Evolutionary conservation across 768 basidiomycete species (phyloP).

Genomic region (Krasilnikovozyma curviuscula): DNA sequence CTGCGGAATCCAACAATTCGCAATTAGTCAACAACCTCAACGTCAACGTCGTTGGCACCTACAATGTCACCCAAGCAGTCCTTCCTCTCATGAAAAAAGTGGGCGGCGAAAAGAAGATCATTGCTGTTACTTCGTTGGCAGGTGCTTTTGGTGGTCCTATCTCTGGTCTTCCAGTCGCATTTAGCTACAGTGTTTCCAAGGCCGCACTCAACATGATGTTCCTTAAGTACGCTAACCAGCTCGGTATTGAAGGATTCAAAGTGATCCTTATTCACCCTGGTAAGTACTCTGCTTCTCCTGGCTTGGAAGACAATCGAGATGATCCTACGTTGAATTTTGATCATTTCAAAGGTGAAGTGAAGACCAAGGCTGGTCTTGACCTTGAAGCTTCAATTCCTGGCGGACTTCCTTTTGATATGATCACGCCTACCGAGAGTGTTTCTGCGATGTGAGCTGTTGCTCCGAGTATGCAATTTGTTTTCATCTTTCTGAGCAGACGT

Average conservation of each 20-base stretch:
- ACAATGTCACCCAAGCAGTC: background rate
- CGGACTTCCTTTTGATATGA: too few relatives aligned
- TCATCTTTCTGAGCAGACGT: too few relatives aligned
- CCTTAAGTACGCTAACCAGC: conserved; percentile 4
- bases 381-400: too few relatives aligned
- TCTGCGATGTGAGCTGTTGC: too few relatives aligned
- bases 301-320: too few relatives aligned
- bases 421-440: too few relatives aligned
- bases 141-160: background rate
- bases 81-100: conserved; percentile 4
- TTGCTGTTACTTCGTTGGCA: conserved; percentile 3
- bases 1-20: background rate
- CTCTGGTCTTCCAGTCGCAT: background rate
- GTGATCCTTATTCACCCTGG: conserved; percentile 4
- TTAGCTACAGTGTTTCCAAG: conserved; percentile 3
- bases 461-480: too few relatives aligned
- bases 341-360: too few relatives aligned
- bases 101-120: background rate
- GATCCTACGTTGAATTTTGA: too few relatives aligned
- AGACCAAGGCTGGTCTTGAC: too few relatives aligned
- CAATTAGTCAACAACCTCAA: conserved; percentile 1
- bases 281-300: too few relatives aligned
- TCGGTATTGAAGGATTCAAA: conserved; percentile 2
- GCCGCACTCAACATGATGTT: conserved; percentile 10
- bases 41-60: conserved; percentile 1